Base-by-base conservation (phyloP, 73 alveolate species). In the Uronychia setigera region DNA sequence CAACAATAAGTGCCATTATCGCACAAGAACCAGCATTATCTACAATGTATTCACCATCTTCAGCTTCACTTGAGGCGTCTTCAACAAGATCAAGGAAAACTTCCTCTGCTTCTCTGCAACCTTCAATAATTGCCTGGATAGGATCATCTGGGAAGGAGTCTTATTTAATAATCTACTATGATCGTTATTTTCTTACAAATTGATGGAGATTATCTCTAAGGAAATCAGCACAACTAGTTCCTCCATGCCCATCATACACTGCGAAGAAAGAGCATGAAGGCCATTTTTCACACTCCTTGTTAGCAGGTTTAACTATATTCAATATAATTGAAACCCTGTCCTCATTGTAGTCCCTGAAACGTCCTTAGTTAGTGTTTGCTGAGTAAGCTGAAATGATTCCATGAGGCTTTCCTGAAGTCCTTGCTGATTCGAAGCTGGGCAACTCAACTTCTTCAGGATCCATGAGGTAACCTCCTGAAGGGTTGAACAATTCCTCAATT, bases 241-340 rank as follows among this genome's bases (percentile, higher is more conserved):
- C 99, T 76, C 99, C 99, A 90, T 97, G 99, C 25, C 99, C 99
- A 95, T 97, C 99, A 92, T 96, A 97, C 60, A 97, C 96, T 58
- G 98, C 99, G 86, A 97, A 97, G 92, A 96, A 97, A 35, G 98
- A 96, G 80, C 98, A 90, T 85, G 93, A 92, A 0, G 99, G 99
- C 98, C 99, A 96, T 33, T 34, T 60, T 32, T 88, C 95, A 33
- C 79, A 35, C 1, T 60, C 88, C 78, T 91, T 92, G 83, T 85
- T 78, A 31, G 85, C 26, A 25, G 99, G 97, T 79, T 94, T 81
- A 28, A 90, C 83, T 79, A 96, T 91, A 77, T 96, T 96, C 76
- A 96, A 90, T 29, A 95, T 95, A 13, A 97, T 97, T 25, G 98
- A 93, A 31, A 96, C 98, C 58, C 99, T 87, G 83, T 97, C 99